A percentile compares a stretch with the other conserved stretches of the same genome.
These are phyloP conservation scores for Epichloe amarillans DNA, from an alignment of 2,329 filamentous ascomycete species.

Conservation along the genomic window DNA sequence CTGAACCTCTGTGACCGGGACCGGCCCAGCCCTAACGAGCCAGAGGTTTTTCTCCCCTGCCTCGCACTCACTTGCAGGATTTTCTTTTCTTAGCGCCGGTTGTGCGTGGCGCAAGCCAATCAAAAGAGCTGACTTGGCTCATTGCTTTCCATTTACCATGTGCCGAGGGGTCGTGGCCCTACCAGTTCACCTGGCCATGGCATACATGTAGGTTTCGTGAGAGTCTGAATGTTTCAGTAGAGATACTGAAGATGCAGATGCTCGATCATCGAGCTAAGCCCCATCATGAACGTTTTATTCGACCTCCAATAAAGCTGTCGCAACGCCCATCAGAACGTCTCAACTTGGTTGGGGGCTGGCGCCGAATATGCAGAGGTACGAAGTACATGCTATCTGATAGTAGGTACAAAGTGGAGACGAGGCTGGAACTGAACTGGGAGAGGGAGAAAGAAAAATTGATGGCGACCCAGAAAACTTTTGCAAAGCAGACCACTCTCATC, in stretches of 20 bases:
- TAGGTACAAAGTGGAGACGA: constrained; percentile 9
- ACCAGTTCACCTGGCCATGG: not conserved
- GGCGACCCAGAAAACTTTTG: constrained; percentile 9
- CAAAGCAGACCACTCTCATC: constrained; percentile 4
- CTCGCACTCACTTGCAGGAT: constrained; percentile 6
- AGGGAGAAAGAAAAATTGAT: constrained; percentile 13
- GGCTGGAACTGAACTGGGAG: not conserved
- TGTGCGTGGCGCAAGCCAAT: constrained; percentile 6
- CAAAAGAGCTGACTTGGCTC: constrained; percentile 1
- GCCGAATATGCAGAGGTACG: constrained; percentile 11
- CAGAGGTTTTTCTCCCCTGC: constrained; percentile 14
- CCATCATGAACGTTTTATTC: not conserved
- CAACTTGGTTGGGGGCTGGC: not conserved
- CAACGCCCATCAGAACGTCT: not conserved
- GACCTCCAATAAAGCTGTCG: not conserved
- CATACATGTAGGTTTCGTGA: no score
- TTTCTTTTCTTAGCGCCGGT: constrained; percentile 8
- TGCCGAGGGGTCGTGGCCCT: not conserved
- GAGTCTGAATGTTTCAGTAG: not conserved
- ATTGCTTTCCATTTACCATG: not conserved
- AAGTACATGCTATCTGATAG: constrained; percentile 19
- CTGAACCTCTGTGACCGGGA: constrained; percentile 1
- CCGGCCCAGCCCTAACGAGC: constrained; percentile 22
- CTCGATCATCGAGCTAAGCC: no score
- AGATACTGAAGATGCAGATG: not conserved